Percentiles rank a stretch among this genome's conserved stretches.
phyloP scores from a whole-genome alignment of 768 basidiomycete genomes.

The Cystofilobasidium capitatum region DNA sequence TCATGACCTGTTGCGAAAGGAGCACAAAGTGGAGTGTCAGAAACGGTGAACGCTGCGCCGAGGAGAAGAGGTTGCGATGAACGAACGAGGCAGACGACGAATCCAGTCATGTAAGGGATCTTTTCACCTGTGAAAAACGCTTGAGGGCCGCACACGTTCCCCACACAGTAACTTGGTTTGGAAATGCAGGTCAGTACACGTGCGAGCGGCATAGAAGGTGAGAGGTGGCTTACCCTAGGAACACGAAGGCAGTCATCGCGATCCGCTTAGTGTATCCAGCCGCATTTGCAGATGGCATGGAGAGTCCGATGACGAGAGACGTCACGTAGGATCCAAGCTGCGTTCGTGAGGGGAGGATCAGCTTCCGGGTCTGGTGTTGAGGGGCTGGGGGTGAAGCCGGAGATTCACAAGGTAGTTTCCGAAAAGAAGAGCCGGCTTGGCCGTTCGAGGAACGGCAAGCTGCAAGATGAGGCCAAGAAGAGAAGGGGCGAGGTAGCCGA shows the following conservation, averaged over 20 bases:
- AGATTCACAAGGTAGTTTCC: not conserved
- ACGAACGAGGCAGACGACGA: too few species aligned
- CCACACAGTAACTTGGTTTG: too few species aligned
- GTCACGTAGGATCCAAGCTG: constrained; percentile 30
- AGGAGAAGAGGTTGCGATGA: too few species aligned
- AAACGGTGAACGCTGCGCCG: too few species aligned
- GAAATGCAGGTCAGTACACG: too few species aligned
- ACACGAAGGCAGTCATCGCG: constrained; percentile 30
- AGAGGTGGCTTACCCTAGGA: constrained; percentile 32
- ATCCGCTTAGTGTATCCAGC: constrained; percentile 32
- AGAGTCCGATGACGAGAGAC: constrained; percentile 30
- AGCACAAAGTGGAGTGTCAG: too few species aligned
- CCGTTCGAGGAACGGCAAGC: constrained; percentile 18
- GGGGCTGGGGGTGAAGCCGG: not conserved
- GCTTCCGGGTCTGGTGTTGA: constrained; percentile 27
- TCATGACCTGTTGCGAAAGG: too few species aligned
- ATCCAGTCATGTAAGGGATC: too few species aligned
- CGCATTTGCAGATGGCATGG: constrained; percentile 31
- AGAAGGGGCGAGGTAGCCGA: constrained; percentile 30
- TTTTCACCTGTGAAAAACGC: too few species aligned
- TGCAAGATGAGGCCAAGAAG: constrained; percentile 31
- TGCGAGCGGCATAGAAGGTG: too few species aligned
- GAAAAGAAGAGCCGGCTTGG: constrained; percentile 1
- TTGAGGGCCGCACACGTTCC: too few species aligned
- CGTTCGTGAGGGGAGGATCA: constrained; percentile 6